Evolutionary conservation across 164 flowering plant species (phyloP).

Genomic region (Aristolochia fimbriata): DNA sequence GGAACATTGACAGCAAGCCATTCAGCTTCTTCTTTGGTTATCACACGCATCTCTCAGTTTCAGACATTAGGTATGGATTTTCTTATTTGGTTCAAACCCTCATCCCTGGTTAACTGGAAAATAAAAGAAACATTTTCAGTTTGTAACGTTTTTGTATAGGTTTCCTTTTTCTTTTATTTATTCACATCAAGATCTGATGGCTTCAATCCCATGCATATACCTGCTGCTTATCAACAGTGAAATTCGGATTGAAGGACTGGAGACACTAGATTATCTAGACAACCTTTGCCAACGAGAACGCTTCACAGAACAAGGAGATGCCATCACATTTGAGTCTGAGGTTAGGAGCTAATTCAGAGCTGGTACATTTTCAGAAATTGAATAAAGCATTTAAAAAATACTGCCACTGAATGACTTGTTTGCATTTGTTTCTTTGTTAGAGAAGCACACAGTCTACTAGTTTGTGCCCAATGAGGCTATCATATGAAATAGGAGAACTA

Average conservation of each 20-base stretch:
- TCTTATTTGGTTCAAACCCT: too few relatives aligned
- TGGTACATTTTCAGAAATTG: neutral
- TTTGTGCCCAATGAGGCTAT: neutral
- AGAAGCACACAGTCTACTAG: neutral
- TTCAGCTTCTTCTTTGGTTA: slow-evolving; percentile 90
- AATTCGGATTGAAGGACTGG: slow-evolving; percentile 95
- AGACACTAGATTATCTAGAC: slow-evolving; percentile 90
- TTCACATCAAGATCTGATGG: too few relatives aligned
- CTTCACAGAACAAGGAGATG: slow-evolving; percentile 95
- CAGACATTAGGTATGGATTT: slow-evolving; percentile 76
- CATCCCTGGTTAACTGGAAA: too few relatives aligned
- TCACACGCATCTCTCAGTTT: slow-evolving; percentile 76
- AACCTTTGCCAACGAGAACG: slow-evolving; percentile 74
- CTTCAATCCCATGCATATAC: too few relatives aligned
- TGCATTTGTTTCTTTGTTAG: neutral
- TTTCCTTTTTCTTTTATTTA: too few relatives aligned
- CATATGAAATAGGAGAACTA: neutral
- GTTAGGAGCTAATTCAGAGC: slow-evolving; percentile 21
- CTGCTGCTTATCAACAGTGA: slow-evolving; percentile 41
- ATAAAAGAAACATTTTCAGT: too few relatives aligned
- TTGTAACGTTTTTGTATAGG: too few relatives aligned
- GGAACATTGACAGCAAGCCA: slow-evolving; percentile 83
- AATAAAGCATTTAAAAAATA: neutral
- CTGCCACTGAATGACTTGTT: neutral
- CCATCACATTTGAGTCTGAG: slow-evolving; percentile 92